Evolutionary conservation across 352 stramenopile species (phyloP), one percentile per base, ranked within the genome.

Genomic region (Phytophthora melonis): DNA sequence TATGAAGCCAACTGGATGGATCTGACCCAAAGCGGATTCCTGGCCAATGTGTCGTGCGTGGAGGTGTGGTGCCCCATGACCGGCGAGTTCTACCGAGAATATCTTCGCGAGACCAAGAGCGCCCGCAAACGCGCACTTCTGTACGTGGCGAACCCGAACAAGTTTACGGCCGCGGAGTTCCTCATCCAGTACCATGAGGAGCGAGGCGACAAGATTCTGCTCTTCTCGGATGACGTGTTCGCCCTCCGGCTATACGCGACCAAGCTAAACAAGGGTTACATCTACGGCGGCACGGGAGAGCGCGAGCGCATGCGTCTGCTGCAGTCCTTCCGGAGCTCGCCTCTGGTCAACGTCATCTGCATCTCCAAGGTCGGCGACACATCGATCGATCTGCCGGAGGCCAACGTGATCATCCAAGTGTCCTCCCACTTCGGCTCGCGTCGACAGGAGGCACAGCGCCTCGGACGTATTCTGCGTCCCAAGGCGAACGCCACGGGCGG

Each of bases 61-160:
- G 98, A 99, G 82, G 94, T 99, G 13, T 99, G 98, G 98, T 99
- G 98, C 71, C 96, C 97, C 45, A 99, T 99, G 98, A 97, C 97
- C 13, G 93, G 92, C 21, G 94, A 98, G 32, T 99, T 99, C 72
- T 99, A 99, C 86, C 93, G 86, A 27, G 88, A 95, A 70, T 95
- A 95, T 64, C 57, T 95, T 63, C 93, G 89, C 16, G 94, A 97
- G 58, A 87, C 81, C 23, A 93, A 92, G 62, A 98, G 94, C 58
- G 89, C 93, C 23, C 84, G 94, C 23, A 84, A 95, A 52, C 97
- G 98, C 56, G 95, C 98, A 53, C 75, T 99, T n/a, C 81, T 99
- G 27, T 99, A 99, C 75, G 97, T 99, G 14, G 98, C 99, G 72
- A 99, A 99, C 83, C 98, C 98, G 1, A 98, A 97, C 77, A 99